Base-by-base conservation (phyloP, 495 filamentous ascomycete genomes). In the Astrothelium subdiscretum region DNA sequence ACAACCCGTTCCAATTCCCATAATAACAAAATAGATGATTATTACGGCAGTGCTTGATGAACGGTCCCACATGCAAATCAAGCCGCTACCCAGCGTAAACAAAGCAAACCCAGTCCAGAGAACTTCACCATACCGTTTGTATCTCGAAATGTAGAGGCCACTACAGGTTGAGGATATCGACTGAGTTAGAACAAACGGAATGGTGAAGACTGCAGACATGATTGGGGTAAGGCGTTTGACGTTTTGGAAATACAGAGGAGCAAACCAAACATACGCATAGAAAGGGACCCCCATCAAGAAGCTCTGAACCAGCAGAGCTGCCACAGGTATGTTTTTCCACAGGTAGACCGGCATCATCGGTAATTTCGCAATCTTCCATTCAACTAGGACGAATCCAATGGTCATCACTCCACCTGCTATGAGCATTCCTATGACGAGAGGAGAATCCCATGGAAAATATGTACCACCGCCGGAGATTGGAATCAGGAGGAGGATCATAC, bases 361-460 rank as follows among this genome's bases (percentile, higher is more conserved):
- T 59, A 87, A 70, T 11, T 73, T 60, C 3, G 83, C 80, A 51
- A 80, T 70, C 64, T 80, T 83, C 79, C 81, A 84, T 62, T 87
- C 82, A 51, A 81, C 77, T 8, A 84, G 65, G 26, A 81, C 60
- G 65, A 85, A 87, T 0, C 74, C 67, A 43, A 81, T 48, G 31
- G 80, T 66, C 0, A 75, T 72, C 26, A 77, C 71, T 3, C 68
- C 70, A 32, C 83, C 81, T 31, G 86, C 75, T 1, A 71, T 69
- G 32, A 88, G 75, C 81, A 87, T 85, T 51, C 78, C 77, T 32
- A 88, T 85, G 2, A 86, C 78, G 74, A 86, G 76, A 0, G 82
- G 72, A 2, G 82, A 85, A 58, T 79, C 66, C 84, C 83, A 87
- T 4, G 75, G 67, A 62, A 85, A 86, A 60, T 81, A 82, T 3